Percentiles rank a stretch among this genome's conserved stretches.
phyloP scores from a whole-genome alignment of 139 green algal species.

The Limnomonas spitsbergensis region DNA sequence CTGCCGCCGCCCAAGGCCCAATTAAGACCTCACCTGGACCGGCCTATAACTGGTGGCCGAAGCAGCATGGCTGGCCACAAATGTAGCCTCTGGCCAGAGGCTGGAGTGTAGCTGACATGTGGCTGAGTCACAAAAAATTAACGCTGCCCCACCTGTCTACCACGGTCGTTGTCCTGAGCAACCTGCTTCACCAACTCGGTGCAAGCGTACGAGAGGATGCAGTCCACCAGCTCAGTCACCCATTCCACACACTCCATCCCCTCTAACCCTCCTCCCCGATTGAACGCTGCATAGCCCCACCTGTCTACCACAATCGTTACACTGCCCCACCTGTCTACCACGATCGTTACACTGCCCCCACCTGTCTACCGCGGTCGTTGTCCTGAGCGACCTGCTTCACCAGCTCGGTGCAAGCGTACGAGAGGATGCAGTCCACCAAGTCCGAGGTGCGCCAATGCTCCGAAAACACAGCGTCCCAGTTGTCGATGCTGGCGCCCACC shows the following conservation, averaged over 20 bases:
- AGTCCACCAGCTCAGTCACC: slow-evolving; percentile 88
- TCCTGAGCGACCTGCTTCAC: neutral
- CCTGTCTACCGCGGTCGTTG: neutral
- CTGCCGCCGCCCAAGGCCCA: no score
- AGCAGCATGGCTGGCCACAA: no score
- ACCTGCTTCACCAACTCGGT: slow-evolving; percentile 48
- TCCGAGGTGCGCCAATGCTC: slow-evolving; percentile 74
- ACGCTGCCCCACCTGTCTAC: neutral
- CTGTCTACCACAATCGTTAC: no score
- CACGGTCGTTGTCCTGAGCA: neutral
- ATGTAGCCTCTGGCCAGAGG: no score
- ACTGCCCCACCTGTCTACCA: neutral
- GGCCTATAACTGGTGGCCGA: no score
- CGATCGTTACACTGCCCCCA: neutral
- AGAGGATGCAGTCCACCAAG: slow-evolving; percentile 84
- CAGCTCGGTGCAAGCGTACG: slow-evolving; percentile 67
- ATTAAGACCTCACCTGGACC: no score
- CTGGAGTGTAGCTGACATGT: no score
- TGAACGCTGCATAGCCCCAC: no score
- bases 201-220: slow-evolving; percentile 70
- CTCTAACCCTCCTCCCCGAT: no score
- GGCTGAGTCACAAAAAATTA: no score
- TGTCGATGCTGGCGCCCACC: slow-evolving; percentile 62
- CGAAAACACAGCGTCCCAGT: slow-evolving; percentile 78
- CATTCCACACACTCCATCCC: no score